Percentiles rank a stretch among this genome's conserved stretches.
These are phyloP conservation scores for Hippophae rhamnoides DNA, from an alignment of 306 rosid species.

Conservation along the genomic window DNA sequence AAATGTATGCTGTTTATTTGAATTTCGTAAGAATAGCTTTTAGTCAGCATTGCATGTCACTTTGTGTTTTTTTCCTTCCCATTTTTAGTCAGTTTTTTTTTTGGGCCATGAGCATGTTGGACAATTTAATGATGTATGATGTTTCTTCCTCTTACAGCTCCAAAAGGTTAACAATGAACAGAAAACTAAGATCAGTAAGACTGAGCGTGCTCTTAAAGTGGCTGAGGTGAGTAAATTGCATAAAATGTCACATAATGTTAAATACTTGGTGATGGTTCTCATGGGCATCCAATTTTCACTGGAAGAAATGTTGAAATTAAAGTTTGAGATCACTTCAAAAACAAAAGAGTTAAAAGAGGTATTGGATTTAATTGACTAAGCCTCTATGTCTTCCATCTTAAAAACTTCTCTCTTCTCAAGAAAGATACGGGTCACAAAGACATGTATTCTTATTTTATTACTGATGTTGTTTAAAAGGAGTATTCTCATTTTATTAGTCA, in stretches of 20 bases:
- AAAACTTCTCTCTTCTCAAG: background rate
- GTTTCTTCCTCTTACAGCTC: constrained; percentile 36
- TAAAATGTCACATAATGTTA: constrained; percentile 12
- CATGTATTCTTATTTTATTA: background rate
- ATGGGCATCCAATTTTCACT: constrained; percentile 13
- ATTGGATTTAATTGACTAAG: constrained; percentile 16
- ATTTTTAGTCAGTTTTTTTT: background rate
- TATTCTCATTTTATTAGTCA: background rate
- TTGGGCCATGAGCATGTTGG: background rate
- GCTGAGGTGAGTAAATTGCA: constrained; percentile 62
- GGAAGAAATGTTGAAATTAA: constrained; percentile 89
- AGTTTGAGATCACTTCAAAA: constrained; percentile 58
- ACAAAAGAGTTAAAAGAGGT: constrained; percentile 63
- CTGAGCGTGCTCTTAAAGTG: constrained; percentile 80
- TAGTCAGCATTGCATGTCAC: background rate
- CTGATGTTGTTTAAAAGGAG: background rate
- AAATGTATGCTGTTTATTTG: constrained; percentile 39
- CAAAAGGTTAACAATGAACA: constrained; percentile 69
- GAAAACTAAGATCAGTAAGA: constrained; percentile 48
- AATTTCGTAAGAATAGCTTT: background rate
- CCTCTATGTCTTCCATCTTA: background rate
- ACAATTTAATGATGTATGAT: constrained; percentile 7
- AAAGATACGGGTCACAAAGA: background rate
- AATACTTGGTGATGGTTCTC: constrained; percentile 26
- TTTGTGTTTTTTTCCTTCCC: background rate